Evolutionary conservation across 352 stramenopile genomes (phyloP), one percentile per base, ranked within the genome.

Genomic region (Phytophthora cryptogea): DNA sequence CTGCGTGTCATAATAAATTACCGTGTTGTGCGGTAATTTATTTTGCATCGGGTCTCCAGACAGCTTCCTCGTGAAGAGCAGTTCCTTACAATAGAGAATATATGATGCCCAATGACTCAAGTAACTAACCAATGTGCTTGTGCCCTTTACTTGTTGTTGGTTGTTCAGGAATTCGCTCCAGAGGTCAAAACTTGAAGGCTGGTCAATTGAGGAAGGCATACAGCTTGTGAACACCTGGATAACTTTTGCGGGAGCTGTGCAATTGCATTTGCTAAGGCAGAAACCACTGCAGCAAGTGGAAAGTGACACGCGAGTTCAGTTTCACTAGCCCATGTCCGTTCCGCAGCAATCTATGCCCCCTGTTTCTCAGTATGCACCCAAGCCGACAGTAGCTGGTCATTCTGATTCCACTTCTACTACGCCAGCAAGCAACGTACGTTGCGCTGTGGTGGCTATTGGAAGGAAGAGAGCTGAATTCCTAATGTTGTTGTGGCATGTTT

Each of bases 281-380:
- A 52, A 32, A 36, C 10, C 8, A 42, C 8, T 44, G 48, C n/a
- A 27, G 42, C 27, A 40, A 27, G 23, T 45, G 51, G 42, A 37
- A 37, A 11, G 27, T 56, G 16, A 50, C 37, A 41, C 27, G 32
- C 41, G 31, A 66, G 36, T 27, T 23, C 46, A 47, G 42, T 61
- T 47, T 41, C 37, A 58, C 11, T 54, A 59, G 75, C 71, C 72
- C 65, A 88, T 88, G 80, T 85, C 79, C 48, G 63, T 71, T 65
- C 79, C 75, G 49, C 69, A 80, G 59, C 83, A 86, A 66, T 84
- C 80, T 51, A 89, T 92, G 79, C 75, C 79, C 59, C 67, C 83
- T 62, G 76, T 83, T 66, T 80, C 83, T 66, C 75, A 92, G 65
- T 86, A 89, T 88, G 77, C 77, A 64, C 59, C 72, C 40, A 77